Evolutionary conservation across 225 moss, liverwort and hornwort genomes (phyloP), one percentile per base, ranked within the genome.

Genomic region (Asterella californica): DNA sequence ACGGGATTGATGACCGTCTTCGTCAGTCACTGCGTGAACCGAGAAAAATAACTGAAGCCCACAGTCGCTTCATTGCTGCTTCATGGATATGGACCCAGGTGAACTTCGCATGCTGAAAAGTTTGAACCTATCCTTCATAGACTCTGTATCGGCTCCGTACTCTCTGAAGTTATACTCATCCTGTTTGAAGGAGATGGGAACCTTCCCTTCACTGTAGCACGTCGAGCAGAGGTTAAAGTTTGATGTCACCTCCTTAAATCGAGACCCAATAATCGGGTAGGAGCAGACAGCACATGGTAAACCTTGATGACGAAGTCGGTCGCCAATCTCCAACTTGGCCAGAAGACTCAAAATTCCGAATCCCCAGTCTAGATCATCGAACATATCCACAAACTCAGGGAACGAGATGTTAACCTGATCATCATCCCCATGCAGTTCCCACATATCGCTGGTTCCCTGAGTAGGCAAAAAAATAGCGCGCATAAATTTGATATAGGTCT

Each of bases 191-290:
- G 91, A 82, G 15, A 83, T 79, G 27, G 99, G 99, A 8, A 99
- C 91, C 76, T 99, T 95, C 27, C 99, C 99, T 79, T 95, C 99
- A 50, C 91, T 90, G 82, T 99, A 99, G 85, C 99, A 99, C 25
- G 76, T 88, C 24, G 93, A 87, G 81, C 99, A 99, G 77, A 95
- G 87, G 78, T 85, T 91, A 80, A 99, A 99, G 76, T 92, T 89
- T 54, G 90, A 84, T 54, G 83, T 89, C 46, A 79, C 82, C 81
- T 99, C 99, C 85, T 94, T 99, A 54, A 95, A 99, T 30, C 93
- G 84, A n/a, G 89, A 91, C 55, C 99, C 99, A 48, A 93, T 85
- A 37, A 99, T 90, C 71, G 93, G 79, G 50, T 99, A 99, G 73
- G 93, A 88, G 84, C 99, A 99, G 18, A 95, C 91, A 62, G 92